Percentiles rank a stretch among this genome's conserved stretches.
These are phyloP conservation scores for Cytospora piceicola DNA, from an alignment of 2,329 filamentous ascomycete genomes.

Conservation along the genomic window DNA sequence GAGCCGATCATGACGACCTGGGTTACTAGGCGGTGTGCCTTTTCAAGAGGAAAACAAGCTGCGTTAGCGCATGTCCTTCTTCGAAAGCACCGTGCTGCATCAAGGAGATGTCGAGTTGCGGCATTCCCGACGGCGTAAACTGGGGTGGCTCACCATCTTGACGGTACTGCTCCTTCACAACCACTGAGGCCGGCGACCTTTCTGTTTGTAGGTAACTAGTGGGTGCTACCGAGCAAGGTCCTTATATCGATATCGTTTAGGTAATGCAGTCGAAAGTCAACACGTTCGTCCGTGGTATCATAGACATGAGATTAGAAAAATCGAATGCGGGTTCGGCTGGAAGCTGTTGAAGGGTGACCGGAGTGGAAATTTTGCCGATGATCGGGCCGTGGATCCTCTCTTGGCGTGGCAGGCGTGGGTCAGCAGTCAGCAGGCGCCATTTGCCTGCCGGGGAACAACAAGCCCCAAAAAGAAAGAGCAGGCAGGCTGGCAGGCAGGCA, in stretches of 20 bases:
- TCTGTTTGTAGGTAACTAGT: background rate
- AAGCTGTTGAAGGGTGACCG: conserved; percentile 21
- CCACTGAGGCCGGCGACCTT: background rate
- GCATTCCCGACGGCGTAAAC: background rate
- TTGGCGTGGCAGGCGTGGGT: background rate
- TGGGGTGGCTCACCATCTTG: conserved; percentile 17
- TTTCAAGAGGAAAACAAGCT: background rate
- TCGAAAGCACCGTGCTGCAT: background rate
- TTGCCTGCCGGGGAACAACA: conserved; percentile 22
- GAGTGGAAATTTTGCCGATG: conserved; percentile 31
- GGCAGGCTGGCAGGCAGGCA: too few relatives aligned
- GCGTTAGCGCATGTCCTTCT: conserved; percentile 11
- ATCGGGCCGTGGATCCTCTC: conserved; percentile 19
- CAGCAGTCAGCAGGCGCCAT: too few relatives aligned
- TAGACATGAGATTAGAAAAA: conserved; percentile 14
- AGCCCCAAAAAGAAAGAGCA: background rate
- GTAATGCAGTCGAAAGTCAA: conserved; percentile 4
- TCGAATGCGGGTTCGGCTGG: conserved; percentile 7
- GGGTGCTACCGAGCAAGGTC: background rate
- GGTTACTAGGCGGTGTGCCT: conserved; percentile 95
- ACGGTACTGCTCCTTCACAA: conserved; percentile 4
- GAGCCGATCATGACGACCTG: conserved; percentile 90
- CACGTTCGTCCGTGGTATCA: conserved; percentile 10
- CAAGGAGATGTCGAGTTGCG: background rate
- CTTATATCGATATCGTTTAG: background rate